Evolutionary conservation across 495 filamentous ascomycete genomes (phyloP).

Genomic region (Aspergillus sclerotioniger): DNA sequence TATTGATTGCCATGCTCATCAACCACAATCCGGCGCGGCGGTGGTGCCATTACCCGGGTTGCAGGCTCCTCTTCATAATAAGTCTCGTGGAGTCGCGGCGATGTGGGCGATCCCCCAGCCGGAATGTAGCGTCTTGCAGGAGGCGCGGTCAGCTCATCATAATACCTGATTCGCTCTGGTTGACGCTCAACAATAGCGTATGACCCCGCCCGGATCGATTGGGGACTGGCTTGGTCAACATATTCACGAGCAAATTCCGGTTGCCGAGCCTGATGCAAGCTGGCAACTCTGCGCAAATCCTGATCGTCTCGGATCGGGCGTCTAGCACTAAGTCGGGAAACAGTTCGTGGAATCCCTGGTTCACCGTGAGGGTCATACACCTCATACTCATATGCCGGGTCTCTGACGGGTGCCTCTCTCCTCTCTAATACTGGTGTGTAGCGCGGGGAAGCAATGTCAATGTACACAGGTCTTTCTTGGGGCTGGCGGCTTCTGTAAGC

Average conservation of each 20-base stretch:
- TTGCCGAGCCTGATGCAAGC: constrained; percentile 49
- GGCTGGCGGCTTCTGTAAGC: constrained; percentile 41
- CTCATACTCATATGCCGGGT: constrained; percentile 37
- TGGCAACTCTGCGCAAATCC: constrained; percentile 61
- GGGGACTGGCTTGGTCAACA: constrained; percentile 42
- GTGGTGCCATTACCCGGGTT: constrained; percentile 55
- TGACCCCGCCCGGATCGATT: constrained; percentile 55
- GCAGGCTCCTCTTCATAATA: constrained; percentile 42
- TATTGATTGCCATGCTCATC: constrained; percentile 72
- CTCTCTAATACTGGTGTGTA: constrained; percentile 42
- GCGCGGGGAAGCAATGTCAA: constrained; percentile 48
- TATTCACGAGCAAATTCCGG: constrained; percentile 50
- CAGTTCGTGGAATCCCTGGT: constrained; percentile 34
- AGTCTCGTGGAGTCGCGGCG: constrained; percentile 50
- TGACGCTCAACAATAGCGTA: constrained; percentile 57
- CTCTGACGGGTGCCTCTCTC: constrained; percentile 29
- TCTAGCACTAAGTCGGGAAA: constrained; percentile 41
- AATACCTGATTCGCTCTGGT: constrained; percentile 51
- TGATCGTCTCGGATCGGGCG: constrained; percentile 51
- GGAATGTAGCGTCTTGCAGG: constrained; percentile 42
- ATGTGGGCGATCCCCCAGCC: constrained; percentile 59
- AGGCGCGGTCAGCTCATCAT: constrained; percentile 52
- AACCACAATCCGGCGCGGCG: constrained; percentile 61
- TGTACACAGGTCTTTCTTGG: constrained; percentile 46
- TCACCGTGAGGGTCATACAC: constrained; percentile 40